A percentile compares a stretch with the other conserved stretches of the same genome.
phyloP scores from a whole-genome alignment of 495 filamentous ascomycete genomes.

The Pseudomonodictys pantanalensis region DNA sequence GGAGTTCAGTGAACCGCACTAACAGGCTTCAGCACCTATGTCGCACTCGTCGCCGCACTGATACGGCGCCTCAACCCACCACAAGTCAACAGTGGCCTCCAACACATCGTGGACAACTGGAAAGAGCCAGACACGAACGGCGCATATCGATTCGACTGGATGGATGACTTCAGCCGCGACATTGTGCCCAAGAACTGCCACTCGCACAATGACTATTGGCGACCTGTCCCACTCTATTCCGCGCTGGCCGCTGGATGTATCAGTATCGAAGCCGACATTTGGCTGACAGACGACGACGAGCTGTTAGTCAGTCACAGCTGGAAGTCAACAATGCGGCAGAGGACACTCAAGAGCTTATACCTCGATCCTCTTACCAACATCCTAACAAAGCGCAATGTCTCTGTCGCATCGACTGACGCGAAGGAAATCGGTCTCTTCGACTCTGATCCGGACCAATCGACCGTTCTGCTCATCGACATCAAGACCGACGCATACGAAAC shows the following conservation, averaged over 20 bases:
- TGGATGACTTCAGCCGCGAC: constrained; percentile 27
- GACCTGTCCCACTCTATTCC: constrained; percentile 20
- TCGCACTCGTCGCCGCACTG: constrained; percentile 17
- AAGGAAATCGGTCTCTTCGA: constrained; percentile 25
- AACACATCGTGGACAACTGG: constrained; percentile 20
- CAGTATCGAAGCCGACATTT: constrained; percentile 29
- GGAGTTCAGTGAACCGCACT: background rate
- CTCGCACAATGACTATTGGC: constrained; percentile 31
- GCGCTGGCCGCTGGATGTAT: constrained; percentile 26
- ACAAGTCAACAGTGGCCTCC: constrained; percentile 15
- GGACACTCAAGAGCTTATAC: constrained; percentile 19
- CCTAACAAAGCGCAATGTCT: constrained; percentile 18
- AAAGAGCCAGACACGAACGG: constrained; percentile 22
- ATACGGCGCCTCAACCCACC: constrained; percentile 12
- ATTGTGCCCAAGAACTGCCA: constrained; percentile 26
- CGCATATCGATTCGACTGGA: constrained; percentile 19
- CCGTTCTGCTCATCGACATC: constrained; percentile 41
- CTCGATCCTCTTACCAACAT: constrained; percentile 26
- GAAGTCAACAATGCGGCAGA: constrained; percentile 9
- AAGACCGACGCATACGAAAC: constrained; percentile 43
- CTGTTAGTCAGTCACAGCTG: constrained; percentile 22
- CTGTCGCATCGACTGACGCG: background rate
- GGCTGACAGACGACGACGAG: constrained; percentile 18
- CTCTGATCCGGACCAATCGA: constrained; percentile 8
- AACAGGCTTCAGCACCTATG: constrained; percentile 15